Percentiles rank a stretch among this genome's conserved stretches.
These are phyloP conservation scores for Coemansia sp. DNA, from an alignment of 192 early-diverging fungal species.

Conservation along the genomic window DNA sequence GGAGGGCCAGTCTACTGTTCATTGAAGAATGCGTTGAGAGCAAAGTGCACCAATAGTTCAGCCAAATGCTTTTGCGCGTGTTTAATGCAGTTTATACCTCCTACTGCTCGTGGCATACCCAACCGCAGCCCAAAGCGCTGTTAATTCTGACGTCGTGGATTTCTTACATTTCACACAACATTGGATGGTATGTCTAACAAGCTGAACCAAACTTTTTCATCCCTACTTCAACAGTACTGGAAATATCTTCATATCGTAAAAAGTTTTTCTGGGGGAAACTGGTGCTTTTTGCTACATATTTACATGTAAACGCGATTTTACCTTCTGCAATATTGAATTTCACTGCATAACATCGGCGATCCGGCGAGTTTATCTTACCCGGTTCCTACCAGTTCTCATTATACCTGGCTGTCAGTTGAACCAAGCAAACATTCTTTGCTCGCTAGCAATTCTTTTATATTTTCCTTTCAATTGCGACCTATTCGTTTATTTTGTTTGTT, in stretches of 20 bases:
- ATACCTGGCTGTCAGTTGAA: constrained; percentile 6
- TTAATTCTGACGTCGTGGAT: neutral
- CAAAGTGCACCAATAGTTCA: neutral
- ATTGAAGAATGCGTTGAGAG: neutral
- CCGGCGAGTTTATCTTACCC: neutral
- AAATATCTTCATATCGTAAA: neutral
- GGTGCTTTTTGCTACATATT: neutral
- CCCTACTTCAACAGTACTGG: neutral
- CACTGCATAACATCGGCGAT: neutral
- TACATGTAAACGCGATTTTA: neutral
- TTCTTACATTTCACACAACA: neutral
- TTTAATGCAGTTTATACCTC: neutral
- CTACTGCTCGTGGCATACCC: neutral
- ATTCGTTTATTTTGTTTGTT: constrained; percentile 5
- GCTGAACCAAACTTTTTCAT: neutral
- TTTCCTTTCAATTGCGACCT: constrained; percentile 11
- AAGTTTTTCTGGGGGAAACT: neutral
- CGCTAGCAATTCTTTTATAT: constrained; percentile 4
- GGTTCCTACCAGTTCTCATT: neutral
- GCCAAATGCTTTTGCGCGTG: neutral
- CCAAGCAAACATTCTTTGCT: constrained; percentile 27
- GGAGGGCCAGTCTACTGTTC: neutral
- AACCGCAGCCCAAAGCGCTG: neutral
- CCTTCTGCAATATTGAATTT: neutral
- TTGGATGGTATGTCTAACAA: neutral